Evolutionary conservation across 345 rosid genomes (phyloP).

Genomic region (Salix caprea): DNA sequence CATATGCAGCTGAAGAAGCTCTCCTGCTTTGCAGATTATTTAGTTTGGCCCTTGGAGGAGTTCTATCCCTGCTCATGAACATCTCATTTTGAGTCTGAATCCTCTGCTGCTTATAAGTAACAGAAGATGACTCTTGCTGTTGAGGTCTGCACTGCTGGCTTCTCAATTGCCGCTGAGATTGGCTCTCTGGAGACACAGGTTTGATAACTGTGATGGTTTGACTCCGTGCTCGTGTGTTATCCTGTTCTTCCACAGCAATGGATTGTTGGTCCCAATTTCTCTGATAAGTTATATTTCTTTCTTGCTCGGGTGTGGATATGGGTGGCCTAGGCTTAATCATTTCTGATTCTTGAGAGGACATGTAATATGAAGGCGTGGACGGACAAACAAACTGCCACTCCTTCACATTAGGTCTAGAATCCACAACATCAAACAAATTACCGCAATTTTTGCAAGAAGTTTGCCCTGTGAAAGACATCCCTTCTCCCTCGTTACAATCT

Average conservation of each 20-base stretch:
- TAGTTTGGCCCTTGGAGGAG: conserved; percentile 33
- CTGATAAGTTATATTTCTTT: conserved; percentile 29
- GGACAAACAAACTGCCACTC: conserved; percentile 22
- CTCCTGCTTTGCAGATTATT: conserved; percentile 39
- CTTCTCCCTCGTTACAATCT: conserved; percentile 13
- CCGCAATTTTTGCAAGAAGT: conserved; percentile 67
- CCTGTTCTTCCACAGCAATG: conserved; percentile 15
- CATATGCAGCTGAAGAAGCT: conserved; percentile 36
- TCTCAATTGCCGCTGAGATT: conserved; percentile 19
- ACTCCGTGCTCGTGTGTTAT: conserved; percentile 6
- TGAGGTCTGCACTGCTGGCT: conserved; percentile 33
- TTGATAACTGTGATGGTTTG: conserved; percentile 26
- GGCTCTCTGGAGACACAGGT: conserved; percentile 21
- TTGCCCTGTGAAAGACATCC: conserved; percentile 30
- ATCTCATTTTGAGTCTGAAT: conserved; percentile 25
- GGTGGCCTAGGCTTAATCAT: conserved; percentile 25
- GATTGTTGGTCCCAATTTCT: conserved; percentile 30
- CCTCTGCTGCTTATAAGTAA: conserved; percentile 29
- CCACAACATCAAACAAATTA: conserved; percentile 47
- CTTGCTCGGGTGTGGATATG: conserved; percentile 18
- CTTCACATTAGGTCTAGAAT: conserved; percentile 25
- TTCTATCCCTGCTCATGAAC: conserved; percentile 33
- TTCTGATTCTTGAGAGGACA: conserved; percentile 22
- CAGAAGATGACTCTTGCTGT: conserved; percentile 35
- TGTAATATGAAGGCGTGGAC: conserved; percentile 16